Conservation (phyloP, 106 monocot species). For the Triglochin maritima region DNA sequence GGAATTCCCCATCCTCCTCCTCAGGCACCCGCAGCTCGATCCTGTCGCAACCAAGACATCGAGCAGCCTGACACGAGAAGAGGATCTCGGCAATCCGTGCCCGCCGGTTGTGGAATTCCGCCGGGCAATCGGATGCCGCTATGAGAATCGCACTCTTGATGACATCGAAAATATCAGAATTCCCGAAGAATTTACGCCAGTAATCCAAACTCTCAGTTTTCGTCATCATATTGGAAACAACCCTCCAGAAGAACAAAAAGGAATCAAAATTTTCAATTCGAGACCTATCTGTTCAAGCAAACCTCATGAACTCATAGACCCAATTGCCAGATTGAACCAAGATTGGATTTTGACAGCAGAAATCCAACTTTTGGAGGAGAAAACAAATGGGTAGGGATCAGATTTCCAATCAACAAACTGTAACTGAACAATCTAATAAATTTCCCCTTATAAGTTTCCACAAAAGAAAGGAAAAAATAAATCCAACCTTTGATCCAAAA, state of each 20-base stretch:
- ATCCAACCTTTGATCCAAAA: too few relatives aligned
- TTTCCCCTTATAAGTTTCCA: too few relatives aligned
- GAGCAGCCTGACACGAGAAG: conserved; percentile 19
- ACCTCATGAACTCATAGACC: too few relatives aligned
- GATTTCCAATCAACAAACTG: too few relatives aligned
- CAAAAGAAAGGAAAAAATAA: too few relatives aligned
- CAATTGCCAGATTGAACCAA: too few relatives aligned
- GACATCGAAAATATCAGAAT: conserved; percentile 29
- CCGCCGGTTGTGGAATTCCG: conserved; percentile 17
- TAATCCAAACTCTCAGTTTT: conserved; percentile 7
- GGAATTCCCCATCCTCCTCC: conserved; percentile 4
- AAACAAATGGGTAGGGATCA: too few relatives aligned
- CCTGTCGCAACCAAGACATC: conserved; percentile 27
- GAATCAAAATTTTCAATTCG: background rate
- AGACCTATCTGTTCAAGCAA: too few relatives aligned
- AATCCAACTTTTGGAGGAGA: too few relatives aligned
- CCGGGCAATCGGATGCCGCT: conserved; percentile 19
- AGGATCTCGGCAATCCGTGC: conserved; percentile 32
- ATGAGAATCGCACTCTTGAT: conserved; percentile 29
- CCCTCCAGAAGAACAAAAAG: background rate
- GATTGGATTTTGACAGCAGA: too few relatives aligned
- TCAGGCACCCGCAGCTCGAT: conserved; percentile 7
- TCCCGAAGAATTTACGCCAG: conserved; percentile 17
- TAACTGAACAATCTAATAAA: too few relatives aligned
- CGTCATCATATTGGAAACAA: background rate